Evolutionary conservation across 441 rosid genomes (phyloP), one percentile per base, ranked within the genome.

Genomic region (Jatropha multifida): DNA sequence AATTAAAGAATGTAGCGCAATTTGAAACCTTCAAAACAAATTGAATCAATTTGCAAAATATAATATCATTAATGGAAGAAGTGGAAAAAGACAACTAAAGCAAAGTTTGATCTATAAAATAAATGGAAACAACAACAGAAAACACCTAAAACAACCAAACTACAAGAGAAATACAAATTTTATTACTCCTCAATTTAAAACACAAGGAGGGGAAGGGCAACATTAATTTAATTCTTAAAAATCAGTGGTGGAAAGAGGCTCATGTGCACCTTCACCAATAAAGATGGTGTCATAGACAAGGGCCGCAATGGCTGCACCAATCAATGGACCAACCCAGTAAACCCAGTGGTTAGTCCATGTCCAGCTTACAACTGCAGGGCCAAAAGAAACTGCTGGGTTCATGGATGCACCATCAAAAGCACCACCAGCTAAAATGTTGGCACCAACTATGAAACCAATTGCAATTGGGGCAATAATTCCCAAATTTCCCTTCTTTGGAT

Each of bases 291-390:
- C 97, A 74, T 92, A 92, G 63, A 92, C 74, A 20, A 90, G 77
- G 2, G 90, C 93, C 1, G 97, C 94, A 42, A 89, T 67, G 38
- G 89, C 91, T 65, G 92, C 90, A 7, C 97, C 97, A 23, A 89
- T 76, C 20, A 92, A 82, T 15, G 97, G 97, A 1, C 97, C 97
- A 3, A 80, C 88, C 97, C 95, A 92, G 86, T 88, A 92, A 42
- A 92, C 87, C 97, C 97, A 92, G 78, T 92, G 97, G 88, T 85
- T 86, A 3, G 74, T 74, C 97, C 97, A 92, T 0, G 81, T 77
- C 97, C 97, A 90, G 90, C 94, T 89, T 26, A 92, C 97, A 10
- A 92, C 79, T 0, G 97, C 97, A 20, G 97, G 97, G 42, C 97
- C 97, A 7, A 92, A 90, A 6, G 96, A 89, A 14, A 91, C 96